These are phyloP conservation scores for Fibroporia radiculosa DNA, from an alignment of 768 basidiomycete species.

Conservation along the genomic window DNA sequence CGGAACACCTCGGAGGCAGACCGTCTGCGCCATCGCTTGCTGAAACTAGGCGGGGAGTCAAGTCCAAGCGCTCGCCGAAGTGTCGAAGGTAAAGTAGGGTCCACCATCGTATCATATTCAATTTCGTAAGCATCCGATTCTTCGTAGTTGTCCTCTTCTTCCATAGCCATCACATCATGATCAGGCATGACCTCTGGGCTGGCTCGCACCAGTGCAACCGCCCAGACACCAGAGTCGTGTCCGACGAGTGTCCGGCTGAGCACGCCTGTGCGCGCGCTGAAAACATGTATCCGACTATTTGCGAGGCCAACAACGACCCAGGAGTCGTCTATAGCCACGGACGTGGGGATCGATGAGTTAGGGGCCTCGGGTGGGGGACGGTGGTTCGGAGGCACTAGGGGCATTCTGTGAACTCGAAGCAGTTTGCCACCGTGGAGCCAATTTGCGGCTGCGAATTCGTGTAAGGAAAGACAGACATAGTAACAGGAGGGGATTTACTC, in stretches of 20 bases:
- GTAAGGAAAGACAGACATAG: constrained; percentile 2
- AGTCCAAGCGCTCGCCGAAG: constrained; percentile 47
- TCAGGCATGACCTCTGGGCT: neutral
- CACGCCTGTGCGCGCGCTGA: constrained; percentile 71
- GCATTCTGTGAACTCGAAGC: constrained; percentile 55
- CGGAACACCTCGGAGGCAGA: constrained; percentile 3
- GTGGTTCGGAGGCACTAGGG: constrained; percentile 11
- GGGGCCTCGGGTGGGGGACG: constrained; percentile 13
- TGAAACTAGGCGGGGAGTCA: constrained; percentile 14
- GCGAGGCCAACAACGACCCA: constrained; percentile 89
- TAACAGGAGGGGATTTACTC: constrained; percentile 34
- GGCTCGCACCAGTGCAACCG: constrained; percentile 68
- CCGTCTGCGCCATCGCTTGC: constrained; percentile 1
- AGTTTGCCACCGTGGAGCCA: constrained; percentile 74
- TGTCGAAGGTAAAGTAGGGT: constrained; percentile 27
- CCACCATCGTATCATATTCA: constrained; percentile 6
- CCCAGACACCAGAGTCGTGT: constrained; percentile 91
- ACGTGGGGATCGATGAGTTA: constrained; percentile 73
- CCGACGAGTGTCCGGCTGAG: constrained; percentile 73
- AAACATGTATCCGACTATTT: constrained; percentile 78
- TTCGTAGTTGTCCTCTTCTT: neutral
- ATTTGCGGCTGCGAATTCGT: constrained; percentile 48
- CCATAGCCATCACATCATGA: neutral
- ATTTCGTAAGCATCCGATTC: neutral
- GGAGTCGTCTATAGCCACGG: constrained; percentile 72